These are phyloP conservation scores for Microglena sp. DNA, from an alignment of 139 green algal species.

Conservation along the genomic window DNA sequence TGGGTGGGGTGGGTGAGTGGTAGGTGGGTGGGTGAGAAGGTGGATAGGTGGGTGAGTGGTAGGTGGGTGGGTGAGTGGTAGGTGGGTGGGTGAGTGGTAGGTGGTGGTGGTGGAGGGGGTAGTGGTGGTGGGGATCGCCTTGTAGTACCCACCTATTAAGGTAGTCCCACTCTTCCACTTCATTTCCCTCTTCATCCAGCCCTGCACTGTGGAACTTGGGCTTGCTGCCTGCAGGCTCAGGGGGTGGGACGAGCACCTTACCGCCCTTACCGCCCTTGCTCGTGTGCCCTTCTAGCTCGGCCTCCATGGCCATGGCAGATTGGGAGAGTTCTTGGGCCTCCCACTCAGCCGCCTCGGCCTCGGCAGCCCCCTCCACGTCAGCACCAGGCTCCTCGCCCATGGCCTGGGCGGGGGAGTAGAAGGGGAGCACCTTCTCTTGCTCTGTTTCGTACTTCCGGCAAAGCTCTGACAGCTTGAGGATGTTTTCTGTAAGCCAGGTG, in stretches of 20 bases:
- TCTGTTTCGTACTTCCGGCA: constrained; percentile 69
- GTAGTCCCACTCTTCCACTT: constrained; percentile 68
- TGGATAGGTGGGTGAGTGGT: too few species aligned
- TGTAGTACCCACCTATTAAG: constrained; percentile 39
- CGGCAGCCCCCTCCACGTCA: not conserved
- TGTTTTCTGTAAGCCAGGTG: too few species aligned
- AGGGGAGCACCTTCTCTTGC: constrained; percentile 68
- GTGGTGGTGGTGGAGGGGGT: too few species aligned
- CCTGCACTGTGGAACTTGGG: constrained; percentile 16
- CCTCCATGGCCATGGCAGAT: not conserved
- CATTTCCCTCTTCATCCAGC: constrained; percentile 29
- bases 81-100: too few species aligned
- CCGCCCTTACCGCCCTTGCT: not conserved
- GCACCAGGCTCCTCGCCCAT: not conserved
- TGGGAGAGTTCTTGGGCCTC: not conserved
- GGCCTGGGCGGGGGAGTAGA: constrained; percentile 22
- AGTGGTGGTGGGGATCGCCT: too few species aligned
- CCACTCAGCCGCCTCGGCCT: not conserved
- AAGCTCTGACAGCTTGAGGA: constrained; percentile 71
- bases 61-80: too few species aligned
- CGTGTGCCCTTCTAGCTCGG: not conserved
- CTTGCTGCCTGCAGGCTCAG: not conserved
- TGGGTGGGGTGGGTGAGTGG: too few species aligned
- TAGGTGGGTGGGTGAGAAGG: too few species aligned
- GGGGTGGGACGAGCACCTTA: not conserved